phyloP scores from a whole-genome alignment of 805 yeast species.

The Lipomyces japonicus region DNA sequence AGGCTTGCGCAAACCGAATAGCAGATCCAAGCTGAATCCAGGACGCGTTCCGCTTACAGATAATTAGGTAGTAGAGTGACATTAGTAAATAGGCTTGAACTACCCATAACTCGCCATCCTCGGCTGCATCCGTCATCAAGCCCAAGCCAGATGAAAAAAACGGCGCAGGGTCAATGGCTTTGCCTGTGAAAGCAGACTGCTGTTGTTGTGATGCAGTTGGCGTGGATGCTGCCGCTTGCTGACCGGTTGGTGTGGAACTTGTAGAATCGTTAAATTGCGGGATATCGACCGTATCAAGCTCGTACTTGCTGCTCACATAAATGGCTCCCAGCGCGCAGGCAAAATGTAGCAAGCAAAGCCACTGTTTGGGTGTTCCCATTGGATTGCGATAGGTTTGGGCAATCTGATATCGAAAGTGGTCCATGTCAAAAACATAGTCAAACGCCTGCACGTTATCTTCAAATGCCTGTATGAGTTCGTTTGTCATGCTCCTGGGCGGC shows the following conservation, averaged over 20 bases:
- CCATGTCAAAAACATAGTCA: constrained; percentile 42
- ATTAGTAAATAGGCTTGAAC: constrained; percentile 43
- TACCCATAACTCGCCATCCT: constrained; percentile 44
- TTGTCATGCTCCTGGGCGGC: constrained; percentile 37
- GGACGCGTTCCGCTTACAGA: constrained; percentile 42
- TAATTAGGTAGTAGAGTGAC: constrained; percentile 43
- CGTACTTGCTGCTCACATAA: constrained; percentile 38
- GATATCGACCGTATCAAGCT: constrained; percentile 31
- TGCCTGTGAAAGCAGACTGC: neutral
- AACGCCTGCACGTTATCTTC: constrained; percentile 42
- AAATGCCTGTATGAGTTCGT: constrained; percentile 38
- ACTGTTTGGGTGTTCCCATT: constrained; percentile 31
- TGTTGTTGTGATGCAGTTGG: constrained; percentile 2
- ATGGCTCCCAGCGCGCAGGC: constrained; percentile 44
- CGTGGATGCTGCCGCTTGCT: neutral
- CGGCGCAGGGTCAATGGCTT: constrained; percentile 31
- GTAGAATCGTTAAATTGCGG: constrained; percentile 8
- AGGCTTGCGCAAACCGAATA: constrained; percentile 45
- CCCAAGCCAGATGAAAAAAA: constrained; percentile 41
- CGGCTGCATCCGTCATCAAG: constrained; percentile 37
- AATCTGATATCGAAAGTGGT: constrained; percentile 35
- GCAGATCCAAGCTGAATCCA: constrained; percentile 47
- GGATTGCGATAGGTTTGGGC: constrained; percentile 39
- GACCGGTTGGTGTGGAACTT: neutral
- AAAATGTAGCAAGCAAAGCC: constrained; percentile 41